These are phyloP conservation scores for Penicillium sp. DNA, from an alignment of 2,329 filamentous ascomycete species.

Conservation along the genomic window DNA sequence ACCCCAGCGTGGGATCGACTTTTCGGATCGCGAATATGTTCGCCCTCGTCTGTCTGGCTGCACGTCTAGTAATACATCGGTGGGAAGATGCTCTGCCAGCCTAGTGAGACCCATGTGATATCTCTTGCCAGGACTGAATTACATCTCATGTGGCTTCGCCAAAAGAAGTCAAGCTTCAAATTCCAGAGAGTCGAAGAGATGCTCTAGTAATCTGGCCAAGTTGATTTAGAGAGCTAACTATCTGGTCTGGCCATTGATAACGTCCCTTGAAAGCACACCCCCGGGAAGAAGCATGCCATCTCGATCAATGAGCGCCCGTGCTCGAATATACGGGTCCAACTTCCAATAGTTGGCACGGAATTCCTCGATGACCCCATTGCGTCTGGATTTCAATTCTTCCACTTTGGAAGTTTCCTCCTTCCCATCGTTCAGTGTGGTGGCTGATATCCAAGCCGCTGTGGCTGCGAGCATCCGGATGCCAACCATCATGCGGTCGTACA, in stretches of 20 bases:
- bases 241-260: neutral
- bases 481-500: constrained; percentile 62
- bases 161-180: too few species aligned
- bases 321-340: constrained; percentile 80
- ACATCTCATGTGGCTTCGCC: too few species aligned
- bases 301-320: constrained; percentile 77
- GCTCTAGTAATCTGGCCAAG: neutral
- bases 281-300: constrained; percentile 66
- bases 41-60: too few species aligned
- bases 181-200: too few species aligned
- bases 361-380: constrained; percentile 62
- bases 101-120: too few species aligned
- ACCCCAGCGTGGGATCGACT: too few species aligned
- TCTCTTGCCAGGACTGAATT: too few species aligned
- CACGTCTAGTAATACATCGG: too few species aligned
- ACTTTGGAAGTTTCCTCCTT: constrained; percentile 22
- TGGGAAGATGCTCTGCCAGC: too few species aligned
- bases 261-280: constrained; percentile 44
- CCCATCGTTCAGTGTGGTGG: constrained; percentile 49
- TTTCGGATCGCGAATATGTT: too few species aligned
- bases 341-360: constrained; percentile 79
- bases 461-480: constrained; percentile 70
- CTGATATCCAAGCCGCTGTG: constrained; percentile 72
- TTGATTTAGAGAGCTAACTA: neutral
- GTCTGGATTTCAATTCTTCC: constrained; percentile 32